phyloP scores from a whole-genome alignment of 2,329 filamentous ascomycete species.

The Calonectria hawksworthii region DNA sequence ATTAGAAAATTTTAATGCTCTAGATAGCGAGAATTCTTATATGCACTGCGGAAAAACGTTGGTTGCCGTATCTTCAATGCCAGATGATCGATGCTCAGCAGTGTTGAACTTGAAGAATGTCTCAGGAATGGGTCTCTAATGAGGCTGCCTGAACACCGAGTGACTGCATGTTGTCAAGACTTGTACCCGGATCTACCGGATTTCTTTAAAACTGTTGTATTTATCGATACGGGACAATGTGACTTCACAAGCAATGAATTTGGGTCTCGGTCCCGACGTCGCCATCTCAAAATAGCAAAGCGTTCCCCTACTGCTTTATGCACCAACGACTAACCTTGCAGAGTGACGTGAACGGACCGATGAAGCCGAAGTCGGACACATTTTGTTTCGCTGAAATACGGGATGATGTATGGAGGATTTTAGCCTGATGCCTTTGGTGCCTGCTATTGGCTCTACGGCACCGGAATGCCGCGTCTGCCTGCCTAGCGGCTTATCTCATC shows the following conservation, averaged over 20 bases:
- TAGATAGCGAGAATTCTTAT: neutral
- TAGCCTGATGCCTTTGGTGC: neutral
- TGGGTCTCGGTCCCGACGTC: neutral
- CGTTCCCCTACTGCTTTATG: neutral
- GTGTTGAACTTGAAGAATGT: too few relatives aligned
- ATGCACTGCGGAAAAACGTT: too few relatives aligned
- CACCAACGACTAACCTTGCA: neutral
- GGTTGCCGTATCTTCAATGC: neutral
- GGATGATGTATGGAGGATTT: neutral
- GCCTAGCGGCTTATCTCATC: neutral
- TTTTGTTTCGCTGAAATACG: neutral
- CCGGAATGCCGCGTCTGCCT: neutral
- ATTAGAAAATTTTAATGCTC: neutral
- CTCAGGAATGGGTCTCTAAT: too few relatives aligned
- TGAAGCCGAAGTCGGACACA: neutral
- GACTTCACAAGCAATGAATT: neutral
- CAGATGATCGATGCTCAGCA: too few relatives aligned
- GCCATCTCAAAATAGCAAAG: neutral
- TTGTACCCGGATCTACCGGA: neutral
- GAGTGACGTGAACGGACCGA: neutral
- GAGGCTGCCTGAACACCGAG: too few relatives aligned
- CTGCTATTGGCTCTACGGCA: neutral
- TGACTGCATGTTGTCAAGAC: neutral
- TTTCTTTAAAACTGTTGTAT: too few relatives aligned
- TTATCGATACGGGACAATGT: neutral